Evolutionary conservation across 2,329 filamentous ascomycete genomes (phyloP).

Genomic region (Capronia epimyces): DNA sequence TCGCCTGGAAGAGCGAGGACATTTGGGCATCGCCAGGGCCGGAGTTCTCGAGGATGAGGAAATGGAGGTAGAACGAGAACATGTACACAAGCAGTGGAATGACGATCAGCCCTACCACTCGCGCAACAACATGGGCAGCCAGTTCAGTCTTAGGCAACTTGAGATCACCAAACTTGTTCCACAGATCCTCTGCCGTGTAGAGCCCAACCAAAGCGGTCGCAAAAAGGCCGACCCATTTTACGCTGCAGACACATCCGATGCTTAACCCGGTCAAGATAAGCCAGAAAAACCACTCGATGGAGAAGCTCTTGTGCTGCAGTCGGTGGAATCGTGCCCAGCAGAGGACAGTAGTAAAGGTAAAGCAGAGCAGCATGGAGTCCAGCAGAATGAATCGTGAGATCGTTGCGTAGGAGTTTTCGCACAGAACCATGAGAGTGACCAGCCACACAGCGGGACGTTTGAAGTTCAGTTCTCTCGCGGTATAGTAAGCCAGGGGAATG

Average conservation of each 20-base stretch:
- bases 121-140: slow-evolving; percentile 70
- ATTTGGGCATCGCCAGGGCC: slow-evolving; percentile 99
- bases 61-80: slow-evolving; percentile 92
- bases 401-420: slow-evolving; percentile 98
- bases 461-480: slow-evolving; percentile 83
- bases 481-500: slow-evolving; percentile 91
- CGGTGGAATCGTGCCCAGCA: slow-evolving; percentile 98
- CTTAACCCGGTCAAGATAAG: slow-evolving; percentile 87
- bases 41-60: slow-evolving; percentile 84
- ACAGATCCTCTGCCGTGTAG: slow-evolving; percentile 93
- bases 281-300: slow-evolving; percentile 90
- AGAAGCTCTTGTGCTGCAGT: slow-evolving; percentile 78
- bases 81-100: slow-evolving; percentile 89
- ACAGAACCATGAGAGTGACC: slow-evolving; percentile 92
- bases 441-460: slow-evolving; percentile 86
- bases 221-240: slow-evolving; percentile 97
- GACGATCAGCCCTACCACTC: slow-evolving; percentile 80
- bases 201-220: slow-evolving; percentile 90
- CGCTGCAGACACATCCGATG: slow-evolving; percentile 96
- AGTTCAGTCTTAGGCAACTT: slow-evolving; percentile 78
- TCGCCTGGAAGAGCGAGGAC: slow-evolving; percentile 98
- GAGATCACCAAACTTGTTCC: slow-evolving; percentile 93
- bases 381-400: slow-evolving; percentile 97
- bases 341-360: slow-evolving; percentile 94
- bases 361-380: slow-evolving; percentile 97